phyloP scores from a whole-genome alignment of 148 eudicot genomes.

The Heliamphora exappendiculata region DNA sequence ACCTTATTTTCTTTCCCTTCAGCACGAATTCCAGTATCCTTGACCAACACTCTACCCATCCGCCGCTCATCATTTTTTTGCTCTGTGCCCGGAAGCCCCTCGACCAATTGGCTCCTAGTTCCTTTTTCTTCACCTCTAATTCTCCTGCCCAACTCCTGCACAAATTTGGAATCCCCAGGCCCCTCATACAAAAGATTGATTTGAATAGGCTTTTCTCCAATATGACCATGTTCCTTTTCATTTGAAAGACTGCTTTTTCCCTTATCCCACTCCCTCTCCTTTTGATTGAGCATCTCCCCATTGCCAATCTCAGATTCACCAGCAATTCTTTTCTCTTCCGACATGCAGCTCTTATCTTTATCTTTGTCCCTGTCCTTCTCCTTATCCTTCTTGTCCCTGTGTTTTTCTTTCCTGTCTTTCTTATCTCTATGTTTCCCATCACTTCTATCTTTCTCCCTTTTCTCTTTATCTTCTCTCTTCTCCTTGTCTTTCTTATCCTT shows the following conservation, averaged over 20 bases:
- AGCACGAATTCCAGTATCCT: slow-evolving; percentile 19
- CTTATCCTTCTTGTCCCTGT: slow-evolving; percentile 55
- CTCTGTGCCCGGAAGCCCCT: slow-evolving; percentile 22
- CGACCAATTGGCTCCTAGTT: slow-evolving; percentile 30
- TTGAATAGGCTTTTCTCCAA: slow-evolving; percentile 30
- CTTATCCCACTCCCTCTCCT: slow-evolving; percentile 30
- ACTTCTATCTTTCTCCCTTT: slow-evolving; percentile 54
- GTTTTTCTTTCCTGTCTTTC: slow-evolving; percentile 65
- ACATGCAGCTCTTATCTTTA: slow-evolving; percentile 33
- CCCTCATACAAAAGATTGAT: slow-evolving; percentile 24
- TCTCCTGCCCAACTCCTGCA: slow-evolving; percentile 42
- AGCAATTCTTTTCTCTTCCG: slow-evolving; percentile 40
- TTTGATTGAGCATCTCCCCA: slow-evolving; percentile 35
- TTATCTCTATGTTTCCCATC: slow-evolving; percentile 56
- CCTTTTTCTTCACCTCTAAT: slow-evolving; percentile 46
- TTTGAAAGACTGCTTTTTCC: slow-evolving; percentile 23
- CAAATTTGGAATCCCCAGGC: slow-evolving; percentile 27
- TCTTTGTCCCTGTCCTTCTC: slow-evolving; percentile 45
- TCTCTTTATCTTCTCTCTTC: slow-evolving; percentile 53
- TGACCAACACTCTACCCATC: slow-evolving; percentile 20
- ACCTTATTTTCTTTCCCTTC: slow-evolving; percentile 30
- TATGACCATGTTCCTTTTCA: slow-evolving; percentile 32
- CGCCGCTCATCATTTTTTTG: slow-evolving; percentile 31
- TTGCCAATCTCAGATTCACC: slow-evolving; percentile 27
- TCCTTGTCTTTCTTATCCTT: slow-evolving; percentile 61